A percentile compares a stretch with the other conserved stretches of the same genome.
Evolutionary conservation across 257 asterid genomes (phyloP).

Genomic region (Fraxinus excelsior): DNA sequence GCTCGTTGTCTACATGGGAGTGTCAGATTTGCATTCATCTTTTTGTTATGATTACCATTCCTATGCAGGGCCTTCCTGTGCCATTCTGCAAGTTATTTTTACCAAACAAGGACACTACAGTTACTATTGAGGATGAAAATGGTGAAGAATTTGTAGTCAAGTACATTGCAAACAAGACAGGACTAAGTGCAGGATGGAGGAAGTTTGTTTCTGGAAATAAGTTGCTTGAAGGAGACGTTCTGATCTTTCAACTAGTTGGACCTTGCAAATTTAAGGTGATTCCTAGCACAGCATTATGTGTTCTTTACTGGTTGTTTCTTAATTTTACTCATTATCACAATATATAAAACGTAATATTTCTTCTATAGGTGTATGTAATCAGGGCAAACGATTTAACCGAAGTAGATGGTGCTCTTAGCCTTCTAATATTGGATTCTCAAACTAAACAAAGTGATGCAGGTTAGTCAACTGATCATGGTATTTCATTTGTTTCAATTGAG

Average conservation of each 20-base stretch:
- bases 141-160: constrained; percentile 71
- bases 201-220: constrained; percentile 75
- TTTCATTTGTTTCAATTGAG: background rate
- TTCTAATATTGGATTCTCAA: constrained; percentile 67
- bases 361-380: constrained; percentile 54
- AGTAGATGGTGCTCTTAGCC: constrained; percentile 94
- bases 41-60: constrained; percentile 21
- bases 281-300: background rate
- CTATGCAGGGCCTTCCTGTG: constrained; percentile 74
- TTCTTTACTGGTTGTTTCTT: background rate
- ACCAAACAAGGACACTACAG: constrained; percentile 57
- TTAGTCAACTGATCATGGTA: constrained; percentile 34
- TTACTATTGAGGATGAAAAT: constrained; percentile 60
- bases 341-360: background rate
- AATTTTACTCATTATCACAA: background rate
- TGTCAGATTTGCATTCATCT: constrained; percentile 16
- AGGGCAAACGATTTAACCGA: constrained; percentile 75
- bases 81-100: constrained; percentile 78
- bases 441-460: constrained; percentile 70
- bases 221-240: constrained; percentile 82
- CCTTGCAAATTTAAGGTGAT: constrained; percentile 76
- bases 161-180: constrained; percentile 77
- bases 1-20: background rate
- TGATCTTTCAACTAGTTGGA: constrained; percentile 61
- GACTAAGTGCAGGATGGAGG: constrained; percentile 97